These are phyloP conservation scores for Aspergillus uvarum DNA, from an alignment of 2,329 filamentous ascomycete genomes.

Conservation along the genomic window DNA sequence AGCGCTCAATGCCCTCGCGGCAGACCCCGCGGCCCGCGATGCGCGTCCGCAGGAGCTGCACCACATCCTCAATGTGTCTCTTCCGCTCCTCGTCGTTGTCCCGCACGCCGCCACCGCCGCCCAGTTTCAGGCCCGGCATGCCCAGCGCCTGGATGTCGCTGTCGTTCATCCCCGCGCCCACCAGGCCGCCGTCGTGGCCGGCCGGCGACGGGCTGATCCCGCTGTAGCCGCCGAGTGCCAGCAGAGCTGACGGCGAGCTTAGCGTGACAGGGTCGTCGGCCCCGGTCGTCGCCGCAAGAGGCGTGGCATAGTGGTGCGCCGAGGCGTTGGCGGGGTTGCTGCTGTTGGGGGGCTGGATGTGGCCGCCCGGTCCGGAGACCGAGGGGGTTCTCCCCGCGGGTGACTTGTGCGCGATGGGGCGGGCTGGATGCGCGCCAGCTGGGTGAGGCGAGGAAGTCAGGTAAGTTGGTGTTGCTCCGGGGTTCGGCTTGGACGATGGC, in stretches of 20 bases:
- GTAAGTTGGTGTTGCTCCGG: slow-evolving; percentile 45
- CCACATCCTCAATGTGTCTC: slow-evolving; percentile 43
- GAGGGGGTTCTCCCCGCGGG: slow-evolving; percentile 47
- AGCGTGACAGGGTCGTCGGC: slow-evolving; percentile 45
- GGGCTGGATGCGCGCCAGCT: slow-evolving; percentile 40
- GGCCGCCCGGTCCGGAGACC: slow-evolving; percentile 36
- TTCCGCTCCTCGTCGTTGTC: slow-evolving; percentile 45
- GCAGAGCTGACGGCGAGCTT: slow-evolving; percentile 47
- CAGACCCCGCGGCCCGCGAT: slow-evolving; percentile 46
- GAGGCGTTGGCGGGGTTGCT: slow-evolving; percentile 23
- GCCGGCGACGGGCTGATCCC: slow-evolving; percentile 44
- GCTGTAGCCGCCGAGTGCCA: slow-evolving; percentile 45
- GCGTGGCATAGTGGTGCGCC: slow-evolving; percentile 46
- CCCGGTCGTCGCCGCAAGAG: slow-evolving; percentile 37
- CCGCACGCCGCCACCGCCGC: slow-evolving; percentile 29
- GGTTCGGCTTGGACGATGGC: slow-evolving; percentile 44
- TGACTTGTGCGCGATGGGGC: slow-evolving; percentile 46
- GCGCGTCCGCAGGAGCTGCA: slow-evolving; percentile 40
- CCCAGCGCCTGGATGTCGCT: slow-evolving; percentile 41
- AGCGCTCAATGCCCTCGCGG: slow-evolving; percentile 44
- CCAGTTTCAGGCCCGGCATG: slow-evolving; percentile 40
- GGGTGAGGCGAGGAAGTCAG: slow-evolving; percentile 47
- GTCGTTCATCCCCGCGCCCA: slow-evolving; percentile 38
- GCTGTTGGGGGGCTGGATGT: slow-evolving; percentile 28
- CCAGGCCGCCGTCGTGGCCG: slow-evolving; percentile 37